phyloP scores from a whole-genome alignment of 78 protist genomes.

The Polysphondylium violaceum region DNA sequence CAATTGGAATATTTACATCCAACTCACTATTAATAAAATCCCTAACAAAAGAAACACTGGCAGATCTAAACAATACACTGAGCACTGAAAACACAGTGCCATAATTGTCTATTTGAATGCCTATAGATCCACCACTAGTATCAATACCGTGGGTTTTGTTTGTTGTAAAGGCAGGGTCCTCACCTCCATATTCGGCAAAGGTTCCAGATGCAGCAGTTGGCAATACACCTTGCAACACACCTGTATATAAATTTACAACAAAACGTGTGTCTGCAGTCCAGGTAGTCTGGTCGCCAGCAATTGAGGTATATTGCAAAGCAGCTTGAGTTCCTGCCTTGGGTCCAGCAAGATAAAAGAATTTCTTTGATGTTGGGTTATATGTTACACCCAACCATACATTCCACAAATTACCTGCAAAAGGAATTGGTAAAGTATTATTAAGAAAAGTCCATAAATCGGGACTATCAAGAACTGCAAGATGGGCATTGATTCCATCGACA shows the following conservation, averaged over 20 bases:
- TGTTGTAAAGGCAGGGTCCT: neutral
- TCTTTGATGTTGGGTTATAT: neutral
- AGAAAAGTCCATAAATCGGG: neutral
- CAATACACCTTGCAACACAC: neutral
- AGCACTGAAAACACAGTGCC: conserved; percentile 14
- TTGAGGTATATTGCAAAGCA: neutral
- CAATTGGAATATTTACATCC: neutral
- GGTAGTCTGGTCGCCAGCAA: neutral
- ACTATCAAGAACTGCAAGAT: neutral
- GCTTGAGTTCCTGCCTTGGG: neutral
- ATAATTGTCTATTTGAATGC: conserved; percentile 12
- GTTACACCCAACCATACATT: conserved; percentile 2
- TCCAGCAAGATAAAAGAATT: neutral
- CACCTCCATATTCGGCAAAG: conserved; percentile 22
- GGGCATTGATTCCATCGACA: conserved; percentile 18
- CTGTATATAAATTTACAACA: neutral
- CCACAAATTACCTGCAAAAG: conserved; percentile 9
- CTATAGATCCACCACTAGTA: conserved; percentile 8
- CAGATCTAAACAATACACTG: neutral
- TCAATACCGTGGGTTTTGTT: neutral
- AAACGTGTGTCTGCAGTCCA: neutral
- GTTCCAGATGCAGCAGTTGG: neutral
- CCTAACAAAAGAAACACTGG: neutral
- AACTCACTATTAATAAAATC: conserved; percentile 9
- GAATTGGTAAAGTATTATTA: conserved; percentile 27